Evolutionary conservation across 495 filamentous ascomycete genomes (phyloP).

Genomic region (Barbatosphaeria neglecta): DNA sequence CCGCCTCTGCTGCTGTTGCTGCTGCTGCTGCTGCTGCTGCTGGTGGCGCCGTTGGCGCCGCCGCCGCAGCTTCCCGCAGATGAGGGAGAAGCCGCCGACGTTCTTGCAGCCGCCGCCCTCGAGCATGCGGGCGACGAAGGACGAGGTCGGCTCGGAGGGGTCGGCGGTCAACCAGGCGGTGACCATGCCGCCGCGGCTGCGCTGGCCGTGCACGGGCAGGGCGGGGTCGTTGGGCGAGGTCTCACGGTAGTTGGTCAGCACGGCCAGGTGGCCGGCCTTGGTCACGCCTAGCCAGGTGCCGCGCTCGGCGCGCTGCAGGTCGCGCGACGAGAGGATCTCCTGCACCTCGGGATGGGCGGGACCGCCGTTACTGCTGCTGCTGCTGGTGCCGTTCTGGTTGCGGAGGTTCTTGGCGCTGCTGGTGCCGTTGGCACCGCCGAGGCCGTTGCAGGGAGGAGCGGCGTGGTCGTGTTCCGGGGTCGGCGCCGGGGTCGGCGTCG

Average conservation of each 20-base stretch:
- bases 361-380: too few species aligned
- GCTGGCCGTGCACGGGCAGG: slow-evolving; percentile 43
- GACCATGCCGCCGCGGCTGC: slow-evolving; percentile 73
- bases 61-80: slow-evolving; percentile 65
- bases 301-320: slow-evolving; percentile 39
- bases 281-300: slow-evolving; percentile 96
- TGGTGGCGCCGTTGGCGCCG: slow-evolving; percentile 4
- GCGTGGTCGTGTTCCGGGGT: slow-evolving; percentile 8
- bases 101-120: slow-evolving; percentile 52
- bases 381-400: too few species aligned
- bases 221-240: slow-evolving; percentile 39
- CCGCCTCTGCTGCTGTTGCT: too few species aligned
- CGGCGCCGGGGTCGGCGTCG: background rate
- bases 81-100: slow-evolving; percentile 86
- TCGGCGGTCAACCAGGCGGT: slow-evolving; percentile 66
- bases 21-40: slow-evolving; percentile 8
- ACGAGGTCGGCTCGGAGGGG: slow-evolving; percentile 35
- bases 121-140: slow-evolving; percentile 62
- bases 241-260: slow-evolving; percentile 93
- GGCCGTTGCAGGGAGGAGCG: too few species aligned
- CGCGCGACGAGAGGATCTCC: slow-evolving; percentile 37
- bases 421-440: too few species aligned
- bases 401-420: too few species aligned
- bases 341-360: slow-evolving; percentile 7
- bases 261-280: slow-evolving; percentile 68